These are phyloP conservation scores for Rhynchosporium secalis DNA, from an alignment of 2,329 filamentous ascomycete species.

Conservation along the genomic window DNA sequence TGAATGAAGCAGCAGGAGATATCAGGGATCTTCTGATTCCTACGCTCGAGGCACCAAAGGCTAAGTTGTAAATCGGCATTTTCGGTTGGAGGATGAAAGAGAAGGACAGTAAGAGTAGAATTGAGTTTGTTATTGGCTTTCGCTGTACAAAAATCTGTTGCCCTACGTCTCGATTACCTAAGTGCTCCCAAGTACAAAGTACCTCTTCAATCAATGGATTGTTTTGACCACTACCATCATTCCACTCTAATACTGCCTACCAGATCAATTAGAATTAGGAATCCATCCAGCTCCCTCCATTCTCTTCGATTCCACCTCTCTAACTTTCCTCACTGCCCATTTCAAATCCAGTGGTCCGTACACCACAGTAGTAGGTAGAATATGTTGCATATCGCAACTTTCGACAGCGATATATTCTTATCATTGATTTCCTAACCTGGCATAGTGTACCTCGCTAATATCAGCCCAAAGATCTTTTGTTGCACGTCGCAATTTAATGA, in stretches of 20 bases:
- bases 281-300: no score
- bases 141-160: conserved; percentile 4
- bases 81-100: neutral
- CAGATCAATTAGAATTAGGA: no score
- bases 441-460: no score
- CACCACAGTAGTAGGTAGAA: no score
- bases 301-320: no score
- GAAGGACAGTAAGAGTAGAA: neutral
- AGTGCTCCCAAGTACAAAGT: neutral
- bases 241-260: neutral
- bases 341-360: no score
- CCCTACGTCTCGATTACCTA: neutral
- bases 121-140: neutral
- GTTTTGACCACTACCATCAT: neutral
- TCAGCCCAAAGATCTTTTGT: conserved; percentile 2
- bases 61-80: conserved; percentile 68
- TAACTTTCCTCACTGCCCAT: no score
- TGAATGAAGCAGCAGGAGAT: conserved; percentile 90
- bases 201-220: neutral
- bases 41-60: conserved; percentile 76
- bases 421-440: no score
- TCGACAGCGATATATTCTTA: no score
- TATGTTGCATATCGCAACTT: no score
- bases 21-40: conserved; percentile 83
- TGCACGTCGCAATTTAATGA: neutral